Percentiles rank a stretch among this genome's conserved stretches.
Evolutionary conservation across 2,329 filamentous ascomycete genomes (phyloP).

Genomic region (Kalaharituber pfeilii): DNA sequence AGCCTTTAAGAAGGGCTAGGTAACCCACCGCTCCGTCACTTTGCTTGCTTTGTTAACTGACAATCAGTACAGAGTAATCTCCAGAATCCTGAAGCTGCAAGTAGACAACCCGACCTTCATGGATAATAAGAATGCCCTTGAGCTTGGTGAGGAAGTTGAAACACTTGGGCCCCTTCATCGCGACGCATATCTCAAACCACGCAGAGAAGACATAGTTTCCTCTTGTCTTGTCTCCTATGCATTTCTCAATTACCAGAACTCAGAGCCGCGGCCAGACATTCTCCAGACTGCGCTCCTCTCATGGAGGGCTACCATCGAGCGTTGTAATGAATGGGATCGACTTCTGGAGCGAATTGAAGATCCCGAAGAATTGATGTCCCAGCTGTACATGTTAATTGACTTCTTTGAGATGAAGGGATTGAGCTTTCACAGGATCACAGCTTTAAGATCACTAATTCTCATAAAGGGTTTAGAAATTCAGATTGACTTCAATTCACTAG

Average conservation of each 20-base stretch:
- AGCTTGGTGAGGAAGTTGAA: conserved; percentile 13
- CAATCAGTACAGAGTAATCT: conserved; percentile 8
- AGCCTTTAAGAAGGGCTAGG: conserved; percentile 15
- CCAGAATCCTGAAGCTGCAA: conserved; percentile 12
- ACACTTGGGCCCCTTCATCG: not conserved
- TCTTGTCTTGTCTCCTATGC: conserved; percentile 13
- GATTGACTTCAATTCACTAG: conserved; percentile 23
- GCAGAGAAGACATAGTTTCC: conserved; percentile 16
- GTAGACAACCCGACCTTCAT: conserved; percentile 15
- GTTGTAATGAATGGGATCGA: conserved; percentile 19
- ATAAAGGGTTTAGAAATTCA: conserved; percentile 16
- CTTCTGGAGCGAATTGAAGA: conserved; percentile 18
- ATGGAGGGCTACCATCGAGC: conserved; percentile 17
- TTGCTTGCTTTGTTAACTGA: not conserved
- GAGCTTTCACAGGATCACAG: conserved; percentile 18
- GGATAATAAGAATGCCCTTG: conserved; percentile 7
- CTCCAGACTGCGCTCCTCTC: conserved; percentile 12
- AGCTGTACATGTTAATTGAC: conserved; percentile 19
- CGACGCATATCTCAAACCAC: conserved; percentile 1
- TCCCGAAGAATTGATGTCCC: conserved; percentile 13
- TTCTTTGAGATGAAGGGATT: conserved; percentile 23
- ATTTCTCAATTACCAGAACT: conserved; percentile 13
- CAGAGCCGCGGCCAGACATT: conserved; percentile 9
- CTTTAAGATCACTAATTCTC: conserved; percentile 18
- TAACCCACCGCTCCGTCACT: not conserved